Base-by-base conservation (phyloP, 805 yeast genomes). In the Ogataea parapolymorpha region DNA sequence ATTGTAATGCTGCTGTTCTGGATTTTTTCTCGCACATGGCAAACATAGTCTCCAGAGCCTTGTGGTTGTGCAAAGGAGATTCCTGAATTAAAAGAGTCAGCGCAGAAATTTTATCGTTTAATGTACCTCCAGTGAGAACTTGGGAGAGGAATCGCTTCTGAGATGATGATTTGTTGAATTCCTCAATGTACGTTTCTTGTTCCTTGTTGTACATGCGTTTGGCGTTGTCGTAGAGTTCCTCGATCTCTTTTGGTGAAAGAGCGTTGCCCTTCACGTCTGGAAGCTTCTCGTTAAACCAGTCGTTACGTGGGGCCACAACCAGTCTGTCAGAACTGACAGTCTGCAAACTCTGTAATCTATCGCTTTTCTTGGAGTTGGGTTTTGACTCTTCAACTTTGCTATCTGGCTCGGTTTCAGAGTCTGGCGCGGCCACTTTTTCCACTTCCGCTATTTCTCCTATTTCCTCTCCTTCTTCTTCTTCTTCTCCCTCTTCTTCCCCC, bases 51-150 rank as follows among this genome's bases (percentile, higher is more conserved):
- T 87, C 95, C 42, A 93, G 70, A 0, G 96, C 87, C 60, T 87
- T 85, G 38, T 82, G 58, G 53, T 91, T 85, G 59, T 93, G 98
- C 40, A 89, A 61, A 6, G 99, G 99, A 2, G 97, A 90, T 67
- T 93, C 98, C 61, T 93, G 98, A 35, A 90, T 77, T 59, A 93
- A 71, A 59, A 93, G 77, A 1, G 99, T 91, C 58, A 93, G 73
- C 0, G 99, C 96, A 35, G 96, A 86, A 41, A 93, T 85, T 67
- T 93, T 89, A 82, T 93, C 99, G 54, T 80, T 83, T 54, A 91
- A 72, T 0, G 99, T 93, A 85, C 99, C 99, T 51, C 80, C 83
- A 5, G 89, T 74, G 55, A 93, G 75, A 52, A 93, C 83, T 64
- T 91, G 95, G 1, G 91, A 76, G 71, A 88, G 78, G 62, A 91